Base-by-base conservation (phyloP, 176 grass and related monocot species). In the bread wheat (Triticum aestivum) region DNA sequence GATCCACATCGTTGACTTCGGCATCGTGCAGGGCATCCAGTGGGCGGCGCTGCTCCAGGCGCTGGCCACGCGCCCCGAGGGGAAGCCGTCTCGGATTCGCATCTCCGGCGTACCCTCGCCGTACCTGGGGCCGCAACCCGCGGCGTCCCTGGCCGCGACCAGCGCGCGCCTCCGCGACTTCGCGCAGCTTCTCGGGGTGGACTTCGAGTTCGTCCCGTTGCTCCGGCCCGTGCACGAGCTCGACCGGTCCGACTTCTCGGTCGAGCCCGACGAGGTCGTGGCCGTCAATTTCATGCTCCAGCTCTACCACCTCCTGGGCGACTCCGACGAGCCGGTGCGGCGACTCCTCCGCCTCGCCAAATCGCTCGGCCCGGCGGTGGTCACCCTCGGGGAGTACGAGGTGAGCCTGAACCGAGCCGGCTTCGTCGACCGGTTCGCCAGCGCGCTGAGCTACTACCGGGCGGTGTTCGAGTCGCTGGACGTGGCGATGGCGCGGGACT, bases 231-330 rank as follows among this genome's bases (percentile, higher is more conserved):
- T 96, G 72, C 45, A 96, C 80, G 83, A 91, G 77, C 86, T 99
- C 58, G 81, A 87, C 65, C 66, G 23, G 33, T 90, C 94, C 11
- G 90, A 93, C 37, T 96, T 99, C 90, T 87, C 24, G 17, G 79
- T 99, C 20, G 94, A 96, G n/a, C 70, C 72, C 0, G 97, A 91
- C 41, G 97, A 99, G 74, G 81, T 87, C 5, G 82, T 99, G 69
- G 89, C 97, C 1, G 87, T 99, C 76, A 99, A 99, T 86, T 99
- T 99, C 92, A 99, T 99, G 97, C 90, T 99, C 42, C 92, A 94
- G 76, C 78, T 99, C 17, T 89, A 96, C 85, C 90, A 96, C 62
- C 88, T 96, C 12, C 83, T 99, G 29, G 92, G 79, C 12, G 97
- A 99, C 77, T 91, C 92, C 12, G 83, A 93, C 23, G 92, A 91